Evolutionary conservation across 2,329 filamentous ascomycete species (phyloP).

Genomic region (Mycosphaerella sp.): DNA sequence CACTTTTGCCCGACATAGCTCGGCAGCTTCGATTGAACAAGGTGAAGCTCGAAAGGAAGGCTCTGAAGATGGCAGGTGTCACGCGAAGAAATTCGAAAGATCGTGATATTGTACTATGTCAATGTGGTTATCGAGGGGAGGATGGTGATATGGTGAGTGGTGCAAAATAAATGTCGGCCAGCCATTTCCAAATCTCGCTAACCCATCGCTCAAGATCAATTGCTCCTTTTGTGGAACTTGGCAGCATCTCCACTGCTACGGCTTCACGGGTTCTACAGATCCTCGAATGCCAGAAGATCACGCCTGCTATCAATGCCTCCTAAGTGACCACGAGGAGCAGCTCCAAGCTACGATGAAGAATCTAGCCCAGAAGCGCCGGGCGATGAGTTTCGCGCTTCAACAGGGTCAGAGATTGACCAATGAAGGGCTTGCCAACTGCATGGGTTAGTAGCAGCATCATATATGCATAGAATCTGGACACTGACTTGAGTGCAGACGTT

Average conservation of each 20-base stretch:
- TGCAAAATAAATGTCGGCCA: not conserved
- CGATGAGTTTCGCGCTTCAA: constrained; percentile 22
- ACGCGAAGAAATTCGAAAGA: constrained; percentile 9
- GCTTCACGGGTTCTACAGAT: constrained; percentile 37
- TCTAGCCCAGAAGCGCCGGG: constrained; percentile 25
- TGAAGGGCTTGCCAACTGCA: constrained; percentile 14
- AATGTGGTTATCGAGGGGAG: constrained; percentile 38
- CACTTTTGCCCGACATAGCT: constrained; percentile 12
- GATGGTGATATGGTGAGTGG: constrained; percentile 40
- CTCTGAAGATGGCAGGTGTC: constrained; percentile 16
- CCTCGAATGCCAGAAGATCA: constrained; percentile 39
- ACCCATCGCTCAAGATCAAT: constrained; percentile 33
- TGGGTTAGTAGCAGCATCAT: constrained; percentile 16
- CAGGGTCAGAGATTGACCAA: constrained; percentile 21
- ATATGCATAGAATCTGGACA: not conserved
- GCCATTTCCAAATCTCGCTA: not conserved
- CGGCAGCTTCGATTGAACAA: constrained; percentile 10
- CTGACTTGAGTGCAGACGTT: constrained; percentile 19
- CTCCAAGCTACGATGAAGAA: constrained; percentile 16
- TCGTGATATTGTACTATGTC: constrained; percentile 34
- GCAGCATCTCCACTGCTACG: constrained; percentile 46
- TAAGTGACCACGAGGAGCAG: constrained; percentile 13
- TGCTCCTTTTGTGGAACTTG: constrained; percentile 42
- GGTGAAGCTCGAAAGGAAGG: constrained; percentile 15
- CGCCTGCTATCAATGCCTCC: constrained; percentile 45